Evolutionary conservation across 768 basidiomycete genomes (phyloP).

Genomic region (Phylloporus scabripes): DNA sequence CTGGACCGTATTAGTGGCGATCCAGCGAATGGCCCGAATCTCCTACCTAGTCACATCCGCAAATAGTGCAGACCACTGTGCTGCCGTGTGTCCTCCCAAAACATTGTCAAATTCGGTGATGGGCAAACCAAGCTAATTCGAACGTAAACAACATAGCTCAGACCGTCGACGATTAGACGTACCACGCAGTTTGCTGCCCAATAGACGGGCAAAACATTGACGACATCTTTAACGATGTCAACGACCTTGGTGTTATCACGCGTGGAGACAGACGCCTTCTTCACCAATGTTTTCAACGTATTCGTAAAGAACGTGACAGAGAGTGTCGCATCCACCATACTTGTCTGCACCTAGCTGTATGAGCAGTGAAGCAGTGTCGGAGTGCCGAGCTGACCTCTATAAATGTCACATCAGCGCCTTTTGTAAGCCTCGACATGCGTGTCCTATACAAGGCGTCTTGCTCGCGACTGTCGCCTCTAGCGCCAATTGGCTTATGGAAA

Average conservation of each 20-base stretch:
- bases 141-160: neutral
- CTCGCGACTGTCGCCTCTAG: neutral
- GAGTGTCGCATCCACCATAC: constrained; percentile 12
- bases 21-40: neutral
- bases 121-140: constrained; percentile 27
- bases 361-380: neutral
- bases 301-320: constrained; percentile 7
- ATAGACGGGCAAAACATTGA: constrained; percentile 54
- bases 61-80: constrained; percentile 45
- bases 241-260: constrained; percentile 27
- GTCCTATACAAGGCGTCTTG: constrained; percentile 6
- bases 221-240: constrained; percentile 64
- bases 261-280: constrained; percentile 9
- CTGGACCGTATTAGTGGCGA: constrained; percentile 16
- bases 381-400: constrained; percentile 10
- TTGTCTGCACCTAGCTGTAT: neutral
- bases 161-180: constrained; percentile 15
- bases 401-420: neutral
- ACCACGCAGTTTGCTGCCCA: constrained; percentile 60
- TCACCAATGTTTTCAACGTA: constrained; percentile 8
- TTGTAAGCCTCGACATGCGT: constrained; percentile 18
- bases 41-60: constrained; percentile 38
- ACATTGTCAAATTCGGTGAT: constrained; percentile 29
- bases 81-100: constrained; percentile 38
- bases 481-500: constrained; percentile 47